phyloP scores from a whole-genome alignment of 805 yeast genomes.

The Yarrowia osloensis region DNA sequence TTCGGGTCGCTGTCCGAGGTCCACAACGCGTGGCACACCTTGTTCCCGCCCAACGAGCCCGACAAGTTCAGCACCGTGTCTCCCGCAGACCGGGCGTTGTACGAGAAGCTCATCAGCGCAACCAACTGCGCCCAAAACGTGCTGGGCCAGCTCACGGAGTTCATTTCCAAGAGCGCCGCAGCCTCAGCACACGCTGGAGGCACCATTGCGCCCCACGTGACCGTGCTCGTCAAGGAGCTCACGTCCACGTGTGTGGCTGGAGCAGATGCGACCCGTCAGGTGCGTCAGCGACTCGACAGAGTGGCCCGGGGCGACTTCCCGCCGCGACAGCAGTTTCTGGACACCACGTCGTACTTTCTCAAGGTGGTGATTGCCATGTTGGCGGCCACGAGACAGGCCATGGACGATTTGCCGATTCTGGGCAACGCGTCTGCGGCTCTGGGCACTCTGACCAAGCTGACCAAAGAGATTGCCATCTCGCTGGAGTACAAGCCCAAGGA shows the following conservation, averaged over 20 bases:
- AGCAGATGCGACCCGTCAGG: conserved; percentile 74
- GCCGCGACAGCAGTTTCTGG: conserved; percentile 69
- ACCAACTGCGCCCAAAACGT: conserved; percentile 74
- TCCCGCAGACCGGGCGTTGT: conserved; percentile 62
- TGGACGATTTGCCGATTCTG: conserved; percentile 76
- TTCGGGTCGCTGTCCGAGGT: conserved; percentile 68
- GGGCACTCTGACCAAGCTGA: conserved; percentile 79
- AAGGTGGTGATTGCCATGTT: conserved; percentile 81
- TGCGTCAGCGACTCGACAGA: conserved; percentile 54
- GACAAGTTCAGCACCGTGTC: conserved; percentile 4
- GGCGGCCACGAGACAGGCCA: conserved; percentile 78
- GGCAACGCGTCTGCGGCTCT: conserved; percentile 78
- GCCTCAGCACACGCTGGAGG: conserved; percentile 43
- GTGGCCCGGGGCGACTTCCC: conserved; percentile 11
- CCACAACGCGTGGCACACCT: conserved; percentile 60
- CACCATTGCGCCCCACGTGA: conserved; percentile 48
- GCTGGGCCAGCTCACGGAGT: conserved; percentile 64
- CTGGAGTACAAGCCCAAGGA: conserved; percentile 50
- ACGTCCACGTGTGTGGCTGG: conserved; percentile 76
- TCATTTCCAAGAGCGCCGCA: conserved; percentile 42
- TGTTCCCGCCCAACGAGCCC: conserved; percentile 37
- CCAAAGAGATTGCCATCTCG: conserved; percentile 88
- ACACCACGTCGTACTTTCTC: conserved; percentile 76
- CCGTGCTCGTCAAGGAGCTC: conserved; percentile 70
- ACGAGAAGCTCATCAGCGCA: conserved; percentile 63